Evolutionary conservation across 345 rosid species (phyloP), one percentile per base, ranked within the genome.

Genomic region (Bretschneidera sinensis): DNA sequence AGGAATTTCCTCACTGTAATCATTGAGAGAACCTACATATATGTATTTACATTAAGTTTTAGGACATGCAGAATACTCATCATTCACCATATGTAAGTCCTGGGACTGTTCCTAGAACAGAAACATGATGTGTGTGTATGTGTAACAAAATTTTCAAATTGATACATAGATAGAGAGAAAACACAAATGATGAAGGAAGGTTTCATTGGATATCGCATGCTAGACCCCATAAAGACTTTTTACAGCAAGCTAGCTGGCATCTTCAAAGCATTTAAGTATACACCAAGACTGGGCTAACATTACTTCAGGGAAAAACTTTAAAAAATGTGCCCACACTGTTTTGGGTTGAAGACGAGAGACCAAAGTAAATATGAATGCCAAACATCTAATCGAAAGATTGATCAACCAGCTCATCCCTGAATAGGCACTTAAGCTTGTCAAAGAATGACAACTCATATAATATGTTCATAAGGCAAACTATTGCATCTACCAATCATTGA

Each of bases 1-100:
- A 14, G 83, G 91, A 63, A 87, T 92, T 62, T 81, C 96, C 72
- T 89, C 86, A 43, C 70, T 75, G 76, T 89, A 63, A 55, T 55
- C 51, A 24, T 25, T 68, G 24, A 34, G 6, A 21, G 67, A 47
- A 64, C 78, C 92, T 83, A 66, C 35, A 73, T 5, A 35, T 5
- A 35, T n/a, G 51, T 22, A 50, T 15, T 13, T 8, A 24, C 9
- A 55, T 22, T 60, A 13, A 65, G 53, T 51, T 57, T 47, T 43
- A 64, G n/a, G 15, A n/a, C 24, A 54, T 6, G 43, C 17, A 9
- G 33, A 43, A 57, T 5, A 54, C 19, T 14, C 17, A 50, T 54
- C 45, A 47, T 31, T 49, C 59, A 31, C 33, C 39, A 23, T 9
- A 48, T 33, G 2, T 21, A 48, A 34, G 20, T 17, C 8, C 13